Conservation (phyloP, 192 early-diverging fungal species). For the Mortierella alpina region DNA sequence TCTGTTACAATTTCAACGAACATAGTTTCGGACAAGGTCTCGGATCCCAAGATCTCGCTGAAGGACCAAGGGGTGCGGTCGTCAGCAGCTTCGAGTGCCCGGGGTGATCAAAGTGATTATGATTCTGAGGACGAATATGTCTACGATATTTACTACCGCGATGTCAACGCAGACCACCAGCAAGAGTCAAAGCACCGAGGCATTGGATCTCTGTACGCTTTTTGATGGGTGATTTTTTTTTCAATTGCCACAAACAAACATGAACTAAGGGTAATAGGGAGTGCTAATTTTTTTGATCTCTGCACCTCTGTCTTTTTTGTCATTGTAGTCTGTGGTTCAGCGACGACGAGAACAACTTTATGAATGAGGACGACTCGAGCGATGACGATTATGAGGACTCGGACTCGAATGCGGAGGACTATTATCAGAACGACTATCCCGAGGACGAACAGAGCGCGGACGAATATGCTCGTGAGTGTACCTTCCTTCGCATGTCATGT, state of each 20-base stretch:
- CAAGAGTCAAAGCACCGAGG: conserved; percentile 37
- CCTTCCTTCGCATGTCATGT: too few relatives aligned
- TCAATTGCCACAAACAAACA: neutral
- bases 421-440: conserved; percentile 84
- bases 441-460: conserved; percentile 68
- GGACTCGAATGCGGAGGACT: conserved; percentile 71
- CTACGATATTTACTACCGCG: conserved; percentile 80
- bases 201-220: conserved; percentile 62
- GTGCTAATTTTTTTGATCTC: neutral
- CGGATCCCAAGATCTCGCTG: conserved; percentile 21
- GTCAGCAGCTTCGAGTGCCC: neutral
- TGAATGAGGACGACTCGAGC: conserved; percentile 27
- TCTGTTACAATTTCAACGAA: neutral
- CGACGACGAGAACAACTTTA: conserved; percentile 38
- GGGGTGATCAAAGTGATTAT: conserved; percentile 3
- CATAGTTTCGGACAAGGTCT: conserved; percentile 16
- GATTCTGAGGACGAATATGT: conserved; percentile 73
- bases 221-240: neutral
- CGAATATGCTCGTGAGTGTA: conserved; percentile 51
- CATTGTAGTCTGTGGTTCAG: conserved; percentile 36
- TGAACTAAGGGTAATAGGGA: neutral
- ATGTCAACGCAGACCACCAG: conserved; percentile 41
- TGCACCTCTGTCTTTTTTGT: neutral
- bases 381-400: conserved; percentile 39
- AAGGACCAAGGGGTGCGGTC: neutral